A percentile compares a stretch with the other conserved stretches of the same genome.
phyloP scores from a whole-genome alignment of 78 protist genomes.

The Planoprotostelium fungivorum region DNA sequence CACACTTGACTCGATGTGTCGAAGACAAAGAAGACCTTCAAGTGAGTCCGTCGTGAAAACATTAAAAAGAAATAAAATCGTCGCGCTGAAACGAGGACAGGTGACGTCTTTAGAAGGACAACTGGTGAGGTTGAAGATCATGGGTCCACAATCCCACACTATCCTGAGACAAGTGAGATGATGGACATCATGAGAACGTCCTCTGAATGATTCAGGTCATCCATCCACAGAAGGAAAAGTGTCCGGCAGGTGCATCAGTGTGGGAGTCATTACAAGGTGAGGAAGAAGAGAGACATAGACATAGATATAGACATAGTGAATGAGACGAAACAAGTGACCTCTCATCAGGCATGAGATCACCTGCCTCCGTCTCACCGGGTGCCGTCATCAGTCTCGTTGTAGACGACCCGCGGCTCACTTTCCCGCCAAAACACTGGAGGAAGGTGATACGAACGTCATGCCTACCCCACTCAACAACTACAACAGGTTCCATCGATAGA shows the following conservation, averaged over 20 bases:
- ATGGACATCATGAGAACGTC: neutral
- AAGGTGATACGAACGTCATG: neutral
- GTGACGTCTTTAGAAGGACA: constrained; percentile 13
- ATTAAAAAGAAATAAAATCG: neutral
- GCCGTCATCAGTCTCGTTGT: constrained; percentile 28
- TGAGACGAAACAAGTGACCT: no score
- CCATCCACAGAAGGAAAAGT: neutral
- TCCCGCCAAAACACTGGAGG: constrained; percentile 22
- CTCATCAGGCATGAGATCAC: constrained; percentile 7
- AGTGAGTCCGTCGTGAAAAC: neutral
- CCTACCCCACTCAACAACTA: neutral
- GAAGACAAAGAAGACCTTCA: neutral
- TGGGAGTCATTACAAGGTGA: no score
- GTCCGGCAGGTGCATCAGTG: neutral
- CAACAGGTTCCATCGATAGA: constrained; percentile 12
- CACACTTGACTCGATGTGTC: neutral
- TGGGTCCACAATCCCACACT: constrained; percentile 32
- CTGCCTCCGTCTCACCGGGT: constrained; percentile 44
- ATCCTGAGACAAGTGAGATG: neutral
- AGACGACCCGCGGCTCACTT: constrained; percentile 32
- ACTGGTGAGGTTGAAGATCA: constrained; percentile 36
- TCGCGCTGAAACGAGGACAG: neutral
- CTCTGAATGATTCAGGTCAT: constrained; percentile 11
- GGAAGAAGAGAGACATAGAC: no score
- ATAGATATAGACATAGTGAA: no score